Base-by-base conservation (phyloP, 768 basidiomycete genomes). In the Rubroboletus pulcherrimus region DNA sequence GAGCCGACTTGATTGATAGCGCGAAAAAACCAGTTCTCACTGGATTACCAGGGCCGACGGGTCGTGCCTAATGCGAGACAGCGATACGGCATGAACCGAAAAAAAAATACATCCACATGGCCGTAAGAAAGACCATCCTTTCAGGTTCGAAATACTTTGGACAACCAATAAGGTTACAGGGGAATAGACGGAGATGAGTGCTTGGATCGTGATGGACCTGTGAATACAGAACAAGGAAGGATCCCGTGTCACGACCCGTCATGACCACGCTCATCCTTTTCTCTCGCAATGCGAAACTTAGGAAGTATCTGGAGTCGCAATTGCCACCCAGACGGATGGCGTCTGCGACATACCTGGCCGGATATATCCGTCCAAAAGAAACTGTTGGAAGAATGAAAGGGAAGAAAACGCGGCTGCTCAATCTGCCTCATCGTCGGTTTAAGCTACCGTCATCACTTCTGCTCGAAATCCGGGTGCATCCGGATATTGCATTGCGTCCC, bases 1-100 rank as follows among this genome's bases (percentile, higher is more conserved):
- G 56, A 37, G 54, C 2, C 45, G 26, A 15, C 11, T 30, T 26
- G 31, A 14, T 33, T 24, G 19, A 29, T 19, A 40, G 7, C 19
- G n/a, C 12, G 29, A 12, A 12, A n/a, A 34, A 57, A 41, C 29
- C 17, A 11, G 30, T 4, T 14, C 19, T 24, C 15, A 15, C 9
- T 50, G 43, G 48, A 44, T n/a, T 31, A 21, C 33, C 34, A 58
- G 57, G 45, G 58, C 48, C 30, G 45, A 48, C 15, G 24, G 33
- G 0, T 38, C 37, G 26, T 38, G 37, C n/a, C 26, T 29, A 7
- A 44, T 31, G 29, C 40, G 11, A 45, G 26, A 30, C 40, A 37
- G 29, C 41, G 21, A 26, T 24, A 55, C 15, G 19, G 35, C 33
- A 17, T 29, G 43, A 29, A 29, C 3, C 3, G 21, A 46, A 46